Conservation (phyloP, 1,139 yeast genomes). For the Wickerhamomyces sp. region DNA sequence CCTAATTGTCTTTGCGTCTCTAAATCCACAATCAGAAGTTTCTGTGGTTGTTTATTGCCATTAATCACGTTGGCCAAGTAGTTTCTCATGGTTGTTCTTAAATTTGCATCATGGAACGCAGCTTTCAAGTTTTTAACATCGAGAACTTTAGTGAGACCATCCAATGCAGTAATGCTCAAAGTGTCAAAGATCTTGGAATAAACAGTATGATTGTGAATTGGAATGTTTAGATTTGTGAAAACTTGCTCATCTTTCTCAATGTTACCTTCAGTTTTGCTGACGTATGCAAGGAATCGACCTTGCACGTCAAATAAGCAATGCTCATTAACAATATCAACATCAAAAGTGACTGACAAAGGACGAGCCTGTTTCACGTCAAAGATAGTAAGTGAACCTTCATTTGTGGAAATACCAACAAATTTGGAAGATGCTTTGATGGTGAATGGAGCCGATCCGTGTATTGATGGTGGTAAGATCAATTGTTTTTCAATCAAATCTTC, state of each 20-base stretch:
- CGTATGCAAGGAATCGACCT: constrained; percentile 48
- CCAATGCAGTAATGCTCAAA: constrained; percentile 49
- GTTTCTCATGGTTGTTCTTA: constrained; percentile 13
- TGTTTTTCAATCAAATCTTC: constrained; percentile 7
- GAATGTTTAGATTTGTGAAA: constrained; percentile 14
- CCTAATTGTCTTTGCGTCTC: constrained; percentile 39
- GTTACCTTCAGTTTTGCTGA: constrained; percentile 10
- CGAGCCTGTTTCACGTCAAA: constrained; percentile 15
- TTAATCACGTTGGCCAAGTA: constrained; percentile 15
- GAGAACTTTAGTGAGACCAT: constrained; percentile 45
- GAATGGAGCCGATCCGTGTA: constrained; percentile 21
- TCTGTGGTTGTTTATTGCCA: constrained; percentile 28
- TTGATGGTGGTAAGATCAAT: constrained; percentile 23
- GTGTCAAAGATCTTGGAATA: constrained; percentile 37
- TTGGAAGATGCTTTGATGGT: constrained; percentile 11
- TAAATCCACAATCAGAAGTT: constrained; percentile 37
- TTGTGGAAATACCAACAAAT: constrained; percentile 23
- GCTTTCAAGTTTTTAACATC: constrained; percentile 38
- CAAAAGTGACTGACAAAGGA: constrained; percentile 14
- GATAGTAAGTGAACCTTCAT: constrained; percentile 24
- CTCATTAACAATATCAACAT: constrained; percentile 25
- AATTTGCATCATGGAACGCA: constrained; percentile 8
- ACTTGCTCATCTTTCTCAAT: background rate
- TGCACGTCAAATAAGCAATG: constrained; percentile 45
- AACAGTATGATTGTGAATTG: constrained; percentile 16